A percentile compares a stretch with the other conserved stretches of the same genome.
Conservation (phyloP, 2,329 filamentous ascomycete species). For the Magnaporthales sp. region DNA sequence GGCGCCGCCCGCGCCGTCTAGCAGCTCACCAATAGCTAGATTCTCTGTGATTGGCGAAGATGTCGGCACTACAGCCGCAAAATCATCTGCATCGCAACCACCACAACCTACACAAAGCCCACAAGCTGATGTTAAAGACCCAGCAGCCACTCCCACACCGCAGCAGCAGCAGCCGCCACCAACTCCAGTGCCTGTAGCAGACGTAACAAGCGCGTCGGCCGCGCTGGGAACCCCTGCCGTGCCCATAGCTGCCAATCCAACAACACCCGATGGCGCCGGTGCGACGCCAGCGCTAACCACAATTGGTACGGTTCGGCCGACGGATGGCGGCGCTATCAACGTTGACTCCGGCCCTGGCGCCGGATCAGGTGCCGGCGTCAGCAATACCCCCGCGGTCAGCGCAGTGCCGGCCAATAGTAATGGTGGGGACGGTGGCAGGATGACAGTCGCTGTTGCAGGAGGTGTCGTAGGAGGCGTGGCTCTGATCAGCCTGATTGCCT, state of each 20-base stretch:
- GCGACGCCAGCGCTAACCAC: constrained; percentile 10
- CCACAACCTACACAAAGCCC: constrained; percentile 6
- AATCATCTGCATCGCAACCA: not conserved
- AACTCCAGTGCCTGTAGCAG: not conserved
- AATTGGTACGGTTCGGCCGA: constrained; percentile 6
- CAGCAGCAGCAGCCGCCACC: not conserved
- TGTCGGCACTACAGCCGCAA: not conserved
- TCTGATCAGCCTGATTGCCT: constrained; percentile 33
- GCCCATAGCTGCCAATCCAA: not conserved
- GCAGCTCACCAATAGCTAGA: not conserved
- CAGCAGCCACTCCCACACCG: not conserved
- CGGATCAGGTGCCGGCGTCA: constrained; percentile 9
- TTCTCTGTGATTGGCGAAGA: not conserved
- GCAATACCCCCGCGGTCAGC: constrained; percentile 11
- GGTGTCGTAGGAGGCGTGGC: constrained; percentile 41
- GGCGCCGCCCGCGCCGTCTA: not conserved
- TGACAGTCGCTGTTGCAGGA: constrained; percentile 37
- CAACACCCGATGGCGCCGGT: not conserved
- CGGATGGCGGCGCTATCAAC: constrained; percentile 6
- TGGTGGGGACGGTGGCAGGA: constrained; percentile 17
- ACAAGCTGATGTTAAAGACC: not conserved
- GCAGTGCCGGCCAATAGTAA: constrained; percentile 5
- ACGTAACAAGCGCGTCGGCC: constrained; percentile 11
- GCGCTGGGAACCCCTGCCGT: constrained; percentile 10
- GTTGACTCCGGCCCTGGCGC: constrained; percentile 6